A percentile compares a stretch with the other conserved stretches of the same genome.
phyloP scores from a whole-genome alignment of 352 stramenopile species.

The Pythium phragmitis region DNA sequence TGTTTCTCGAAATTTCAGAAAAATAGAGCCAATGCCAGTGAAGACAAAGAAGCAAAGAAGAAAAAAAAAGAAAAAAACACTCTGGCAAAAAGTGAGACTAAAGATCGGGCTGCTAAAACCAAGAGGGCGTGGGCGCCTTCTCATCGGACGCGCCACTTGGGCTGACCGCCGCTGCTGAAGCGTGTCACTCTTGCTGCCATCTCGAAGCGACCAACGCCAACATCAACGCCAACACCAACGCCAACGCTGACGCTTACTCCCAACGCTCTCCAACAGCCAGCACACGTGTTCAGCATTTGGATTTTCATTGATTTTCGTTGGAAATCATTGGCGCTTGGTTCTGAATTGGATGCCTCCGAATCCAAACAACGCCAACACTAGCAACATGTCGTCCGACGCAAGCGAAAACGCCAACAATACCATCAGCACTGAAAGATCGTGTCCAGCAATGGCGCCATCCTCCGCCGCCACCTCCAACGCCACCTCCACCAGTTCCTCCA shows the following conservation, averaged over 20 bases:
- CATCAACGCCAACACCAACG: background rate
- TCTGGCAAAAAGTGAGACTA: slow-evolving; percentile 23
- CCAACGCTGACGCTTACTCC: too few species aligned
- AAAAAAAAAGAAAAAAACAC: slow-evolving; percentile 10
- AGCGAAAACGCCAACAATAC: slow-evolving; percentile 6
- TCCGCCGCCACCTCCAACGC: background rate
- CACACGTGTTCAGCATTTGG: background rate
- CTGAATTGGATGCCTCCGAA: slow-evolving; percentile 12
- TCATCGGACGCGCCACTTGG: slow-evolving; percentile 21
- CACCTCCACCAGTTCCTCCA: background rate
- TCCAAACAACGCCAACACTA: slow-evolving; percentile 4
- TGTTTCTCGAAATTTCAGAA: slow-evolving; percentile 23
- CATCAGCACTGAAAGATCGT: background rate
- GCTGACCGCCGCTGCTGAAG: slow-evolving; percentile 19
- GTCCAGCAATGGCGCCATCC: background rate
- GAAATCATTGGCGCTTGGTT: slow-evolving; percentile 1
- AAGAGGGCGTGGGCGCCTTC: slow-evolving; percentile 13
- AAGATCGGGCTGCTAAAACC: slow-evolving; percentile 17
- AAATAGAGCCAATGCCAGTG: slow-evolving; percentile 9
- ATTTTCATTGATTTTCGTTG: slow-evolving; percentile 9
- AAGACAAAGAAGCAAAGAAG: slow-evolving; percentile 18
- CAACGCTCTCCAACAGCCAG: background rate
- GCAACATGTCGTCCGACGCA: slow-evolving; percentile 12
- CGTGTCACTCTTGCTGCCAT: slow-evolving; percentile 19
- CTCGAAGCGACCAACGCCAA: slow-evolving; percentile 12